A percentile compares a stretch with the other conserved stretches of the same genome.
Evolutionary conservation across 2,329 filamentous ascomycete species (phyloP).

Genomic region (Monosporascus sp.): DNA sequence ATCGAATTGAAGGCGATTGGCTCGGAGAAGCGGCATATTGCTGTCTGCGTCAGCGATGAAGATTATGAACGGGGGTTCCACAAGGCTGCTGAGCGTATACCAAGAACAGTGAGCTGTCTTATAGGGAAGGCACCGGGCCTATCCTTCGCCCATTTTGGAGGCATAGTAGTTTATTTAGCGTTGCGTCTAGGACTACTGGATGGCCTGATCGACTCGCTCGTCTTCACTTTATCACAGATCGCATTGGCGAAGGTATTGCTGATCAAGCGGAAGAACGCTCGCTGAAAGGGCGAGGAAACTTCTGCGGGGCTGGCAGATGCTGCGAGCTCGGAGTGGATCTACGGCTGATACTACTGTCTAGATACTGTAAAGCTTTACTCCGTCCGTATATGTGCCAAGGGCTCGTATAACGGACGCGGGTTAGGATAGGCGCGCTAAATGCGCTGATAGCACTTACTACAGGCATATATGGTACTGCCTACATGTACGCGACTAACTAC

Average conservation of each 20-base stretch:
- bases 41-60: conserved; percentile 15
- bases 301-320: background rate
- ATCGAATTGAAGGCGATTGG: conserved; percentile 42
- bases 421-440: background rate
- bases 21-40: conserved; percentile 40
- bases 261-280: background rate
- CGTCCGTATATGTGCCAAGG: background rate
- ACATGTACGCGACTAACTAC: background rate
- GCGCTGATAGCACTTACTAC: background rate
- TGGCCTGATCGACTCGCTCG: background rate
- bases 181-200: too few species aligned
- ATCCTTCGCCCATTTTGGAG: background rate
- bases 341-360: background rate
- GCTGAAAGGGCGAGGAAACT: background rate
- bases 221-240: background rate
- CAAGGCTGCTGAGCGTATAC: conserved; percentile 13
- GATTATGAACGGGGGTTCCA: background rate
- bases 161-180: background rate
- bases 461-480: background rate
- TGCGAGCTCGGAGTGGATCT: background rate
- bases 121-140: conserved; percentile 31
- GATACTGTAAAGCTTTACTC: background rate
- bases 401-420: background rate
- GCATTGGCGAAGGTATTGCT: background rate
- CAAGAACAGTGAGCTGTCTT: conserved; percentile 38